Evolutionary conservation across 805 yeast genomes (phyloP).

Genomic region (Metschnikowia chrysomelidarum): DNA sequence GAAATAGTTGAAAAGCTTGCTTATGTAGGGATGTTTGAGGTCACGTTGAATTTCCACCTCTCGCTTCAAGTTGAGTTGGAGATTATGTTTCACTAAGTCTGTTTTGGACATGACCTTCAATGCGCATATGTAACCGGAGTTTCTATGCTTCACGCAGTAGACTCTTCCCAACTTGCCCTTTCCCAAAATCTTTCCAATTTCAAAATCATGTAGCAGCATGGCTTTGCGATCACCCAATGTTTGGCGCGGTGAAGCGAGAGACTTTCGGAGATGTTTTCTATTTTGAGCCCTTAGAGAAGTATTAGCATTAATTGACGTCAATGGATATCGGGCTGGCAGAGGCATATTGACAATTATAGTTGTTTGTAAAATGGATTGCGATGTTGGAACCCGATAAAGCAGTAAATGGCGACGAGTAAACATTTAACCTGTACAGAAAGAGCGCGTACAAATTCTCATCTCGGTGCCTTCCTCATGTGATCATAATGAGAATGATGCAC

Average conservation of each 20-base stretch:
- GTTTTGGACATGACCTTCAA: conserved; percentile 85
- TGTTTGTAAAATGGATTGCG: not conserved
- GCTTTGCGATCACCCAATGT: not conserved
- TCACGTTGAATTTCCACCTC: conserved; percentile 90
- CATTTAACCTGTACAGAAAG: no score
- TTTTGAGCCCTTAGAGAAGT: not conserved
- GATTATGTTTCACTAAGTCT: conserved; percentile 70
- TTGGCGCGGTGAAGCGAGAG: not conserved
- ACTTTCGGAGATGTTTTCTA: conserved; percentile 1
- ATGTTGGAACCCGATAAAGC: no score
- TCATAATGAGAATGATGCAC: no score
- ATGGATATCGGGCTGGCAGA: conserved; percentile 8
- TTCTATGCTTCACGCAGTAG: conserved; percentile 77
- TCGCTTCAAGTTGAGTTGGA: conserved; percentile 81
- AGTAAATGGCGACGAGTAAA: no score
- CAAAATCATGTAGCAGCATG: conserved; percentile 60
- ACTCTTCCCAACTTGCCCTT: conserved; percentile 94
- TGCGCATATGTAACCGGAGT: conserved; percentile 81
- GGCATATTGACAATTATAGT: not conserved
- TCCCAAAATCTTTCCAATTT: conserved; percentile 82
- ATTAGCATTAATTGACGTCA: conserved; percentile 6
- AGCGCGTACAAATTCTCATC: no score
- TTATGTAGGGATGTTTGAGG: conserved; percentile 73
- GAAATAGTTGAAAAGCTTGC: conserved; percentile 83
- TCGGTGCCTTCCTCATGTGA: no score